These are phyloP conservation scores for Viola pubescens DNA, from an alignment of 441 rosid genomes.

Conservation along the genomic window DNA sequence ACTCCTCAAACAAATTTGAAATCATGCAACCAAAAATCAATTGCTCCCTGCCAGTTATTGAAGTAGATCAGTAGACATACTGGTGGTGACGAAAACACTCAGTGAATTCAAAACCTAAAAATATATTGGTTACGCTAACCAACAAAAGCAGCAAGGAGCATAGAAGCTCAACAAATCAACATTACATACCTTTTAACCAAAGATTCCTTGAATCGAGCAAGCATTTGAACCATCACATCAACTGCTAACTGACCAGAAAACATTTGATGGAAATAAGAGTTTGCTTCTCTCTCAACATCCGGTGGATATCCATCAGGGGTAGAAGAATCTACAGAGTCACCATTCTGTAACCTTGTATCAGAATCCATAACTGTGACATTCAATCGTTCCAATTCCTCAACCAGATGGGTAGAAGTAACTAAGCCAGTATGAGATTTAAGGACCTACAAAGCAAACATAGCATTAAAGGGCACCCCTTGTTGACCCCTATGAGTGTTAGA, in stretches of 20 bases:
- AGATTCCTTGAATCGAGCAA: slow-evolving; percentile 88
- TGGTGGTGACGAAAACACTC: neutral
- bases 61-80: slow-evolving; percentile 6
- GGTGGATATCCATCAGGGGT: slow-evolving; percentile 67
- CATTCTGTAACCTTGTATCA: slow-evolving; percentile 64
- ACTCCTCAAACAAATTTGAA: slow-evolving; percentile 92
- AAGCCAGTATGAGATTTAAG: slow-evolving; percentile 53
- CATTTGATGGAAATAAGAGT: slow-evolving; percentile 93
- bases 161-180: neutral
- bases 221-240: slow-evolving; percentile 96
- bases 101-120: no score
- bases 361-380: slow-evolving; percentile 43
- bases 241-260: slow-evolving; percentile 77
- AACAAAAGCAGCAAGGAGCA: neutral
- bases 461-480: neutral
- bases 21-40: slow-evolving; percentile 93
- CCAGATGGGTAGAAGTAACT: slow-evolving; percentile 46
- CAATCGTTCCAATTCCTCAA: slow-evolving; percentile 73
- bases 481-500: neutral
- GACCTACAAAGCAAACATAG: slow-evolving; percentile 37
- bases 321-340: slow-evolving; percentile 60
- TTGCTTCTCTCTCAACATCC: slow-evolving; percentile 91
- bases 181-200: slow-evolving; percentile 52
- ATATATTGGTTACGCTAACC: neutral
- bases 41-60: slow-evolving; percentile 65